phyloP scores from a whole-genome alignment of 148 eudicot species.

The Silene latifolia region DNA sequence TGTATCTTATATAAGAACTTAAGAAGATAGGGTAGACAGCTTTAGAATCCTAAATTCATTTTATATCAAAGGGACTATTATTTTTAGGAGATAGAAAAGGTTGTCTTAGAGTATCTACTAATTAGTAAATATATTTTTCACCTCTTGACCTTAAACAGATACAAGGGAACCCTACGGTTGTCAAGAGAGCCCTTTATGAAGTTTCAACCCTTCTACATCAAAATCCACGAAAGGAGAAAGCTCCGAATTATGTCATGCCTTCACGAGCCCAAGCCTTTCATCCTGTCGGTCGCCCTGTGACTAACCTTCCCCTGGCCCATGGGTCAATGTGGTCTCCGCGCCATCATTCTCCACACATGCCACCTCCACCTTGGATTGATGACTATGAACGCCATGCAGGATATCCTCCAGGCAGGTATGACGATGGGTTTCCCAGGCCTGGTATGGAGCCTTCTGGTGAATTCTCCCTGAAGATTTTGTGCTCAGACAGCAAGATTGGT shows the following conservation, averaged over 20 bases:
- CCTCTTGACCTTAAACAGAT: slow-evolving; percentile 36
- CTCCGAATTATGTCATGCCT: slow-evolving; percentile 36
- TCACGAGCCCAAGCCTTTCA: slow-evolving; percentile 40
- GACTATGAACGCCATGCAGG: slow-evolving; percentile 34
- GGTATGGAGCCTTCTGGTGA: slow-evolving; percentile 54
- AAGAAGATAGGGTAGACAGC: background rate
- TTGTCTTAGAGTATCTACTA: background rate
- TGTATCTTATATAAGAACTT: background rate
- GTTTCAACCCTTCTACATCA: slow-evolving; percentile 67
- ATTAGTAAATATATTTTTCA: slow-evolving; percentile 3
- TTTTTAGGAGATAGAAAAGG: slow-evolving; percentile 1
- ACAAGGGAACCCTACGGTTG: slow-evolving; percentile 56
- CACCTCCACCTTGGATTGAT: slow-evolving; percentile 47
- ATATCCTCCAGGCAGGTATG: slow-evolving; percentile 34
- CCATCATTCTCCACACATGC: slow-evolving; percentile 38
- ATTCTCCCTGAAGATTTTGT: slow-evolving; percentile 64
- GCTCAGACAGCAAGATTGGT: slow-evolving; percentile 65
- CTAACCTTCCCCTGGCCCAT: slow-evolving; percentile 39
- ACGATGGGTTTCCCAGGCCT: slow-evolving; percentile 34
- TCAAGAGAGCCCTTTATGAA: slow-evolving; percentile 65
- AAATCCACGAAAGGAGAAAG: slow-evolving; percentile 71
- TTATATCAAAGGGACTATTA: background rate
- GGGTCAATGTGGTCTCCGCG: slow-evolving; percentile 46
- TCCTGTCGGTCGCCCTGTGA: slow-evolving; percentile 41
- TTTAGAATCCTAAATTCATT: background rate